These are phyloP conservation scores for Cynanchum wilfordii DNA, from an alignment of 257 asterid genomes.

Conservation along the genomic window DNA sequence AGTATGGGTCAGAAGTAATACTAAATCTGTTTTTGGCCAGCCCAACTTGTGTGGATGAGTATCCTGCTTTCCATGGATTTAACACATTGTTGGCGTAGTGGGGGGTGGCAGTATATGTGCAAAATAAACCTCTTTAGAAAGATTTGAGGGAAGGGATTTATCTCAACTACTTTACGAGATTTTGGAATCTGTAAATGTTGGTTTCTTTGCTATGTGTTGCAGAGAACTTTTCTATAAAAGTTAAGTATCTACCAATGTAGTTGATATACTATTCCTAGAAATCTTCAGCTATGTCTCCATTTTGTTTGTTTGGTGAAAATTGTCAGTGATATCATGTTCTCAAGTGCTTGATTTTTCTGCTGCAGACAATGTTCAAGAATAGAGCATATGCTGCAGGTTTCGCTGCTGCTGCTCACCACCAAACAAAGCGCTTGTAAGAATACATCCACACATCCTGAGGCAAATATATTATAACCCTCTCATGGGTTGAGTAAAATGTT, in stretches of 20 bases:
- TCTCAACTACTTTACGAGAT: neutral
- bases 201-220: neutral
- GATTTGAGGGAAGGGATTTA: neutral
- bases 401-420: slow-evolving; percentile 37
- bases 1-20: neutral
- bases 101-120: neutral
- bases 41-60: neutral
- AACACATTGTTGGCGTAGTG: too few species aligned
- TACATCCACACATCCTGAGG: too few species aligned
- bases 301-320: neutral
- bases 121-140: neutral
- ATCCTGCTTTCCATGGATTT: neutral
- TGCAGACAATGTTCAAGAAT: slow-evolving; percentile 76
- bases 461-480: neutral
- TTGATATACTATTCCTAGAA: neutral
- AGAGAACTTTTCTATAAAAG: neutral
- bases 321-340: neutral
- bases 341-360: slow-evolving; percentile 1
- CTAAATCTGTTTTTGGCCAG: neutral
- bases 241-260: neutral
- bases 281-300: neutral
- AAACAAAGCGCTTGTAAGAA: slow-evolving; percentile 37
- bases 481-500: too few species aligned
- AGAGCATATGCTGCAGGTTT: slow-evolving; percentile 84
- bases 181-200: neutral